Percentiles rank a stretch among this genome's conserved stretches.
Conservation (phyloP, 495 filamentous ascomycete genomes). For the Aspergillus conjunctus region DNA sequence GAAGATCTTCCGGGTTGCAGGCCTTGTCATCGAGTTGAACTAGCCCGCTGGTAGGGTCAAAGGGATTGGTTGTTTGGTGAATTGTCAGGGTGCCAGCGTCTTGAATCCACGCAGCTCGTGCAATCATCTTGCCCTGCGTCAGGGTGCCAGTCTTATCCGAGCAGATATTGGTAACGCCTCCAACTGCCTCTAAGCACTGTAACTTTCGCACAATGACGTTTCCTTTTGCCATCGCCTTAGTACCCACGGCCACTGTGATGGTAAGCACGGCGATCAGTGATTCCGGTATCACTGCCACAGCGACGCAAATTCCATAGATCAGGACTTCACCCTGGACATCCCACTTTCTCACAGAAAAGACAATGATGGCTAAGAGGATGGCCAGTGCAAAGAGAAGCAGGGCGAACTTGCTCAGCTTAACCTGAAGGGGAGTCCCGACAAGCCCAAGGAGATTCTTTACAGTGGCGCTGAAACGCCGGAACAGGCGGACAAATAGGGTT, state of each 20-base stretch:
- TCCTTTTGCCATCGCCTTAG: conserved; percentile 72
- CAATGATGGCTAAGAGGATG: conserved; percentile 73
- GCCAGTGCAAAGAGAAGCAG: conserved; percentile 75
- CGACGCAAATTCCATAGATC: conserved; percentile 77
- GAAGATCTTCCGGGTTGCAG: conserved; percentile 29
- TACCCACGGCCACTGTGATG: conserved; percentile 71
- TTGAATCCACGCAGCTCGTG: conserved; percentile 78
- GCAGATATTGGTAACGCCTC: conserved; percentile 85
- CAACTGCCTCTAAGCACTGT: conserved; percentile 78
- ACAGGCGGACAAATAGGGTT: conserved; percentile 60
- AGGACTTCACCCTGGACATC: conserved; percentile 69
- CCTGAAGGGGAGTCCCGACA: conserved; percentile 79
- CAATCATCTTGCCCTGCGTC: conserved; percentile 77
- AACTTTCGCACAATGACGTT: conserved; percentile 82
- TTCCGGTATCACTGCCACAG: conserved; percentile 75
- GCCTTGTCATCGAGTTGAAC: conserved; percentile 47
- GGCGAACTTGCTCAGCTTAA: conserved; percentile 77
- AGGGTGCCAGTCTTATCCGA: conserved; percentile 87
- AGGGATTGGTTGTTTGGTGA: conserved; percentile 54
- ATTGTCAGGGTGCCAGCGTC: conserved; percentile 58
- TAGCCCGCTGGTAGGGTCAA: conserved; percentile 66
- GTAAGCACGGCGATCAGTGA: conserved; percentile 74
- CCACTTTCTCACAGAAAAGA: conserved; percentile 77
- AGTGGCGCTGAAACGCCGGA: conserved; percentile 59
- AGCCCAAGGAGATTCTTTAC: conserved; percentile 66